Evolutionary conservation across 2,329 filamentous ascomycete genomes (phyloP).

Genomic region (Aureobasidium mangrovei): DNA sequence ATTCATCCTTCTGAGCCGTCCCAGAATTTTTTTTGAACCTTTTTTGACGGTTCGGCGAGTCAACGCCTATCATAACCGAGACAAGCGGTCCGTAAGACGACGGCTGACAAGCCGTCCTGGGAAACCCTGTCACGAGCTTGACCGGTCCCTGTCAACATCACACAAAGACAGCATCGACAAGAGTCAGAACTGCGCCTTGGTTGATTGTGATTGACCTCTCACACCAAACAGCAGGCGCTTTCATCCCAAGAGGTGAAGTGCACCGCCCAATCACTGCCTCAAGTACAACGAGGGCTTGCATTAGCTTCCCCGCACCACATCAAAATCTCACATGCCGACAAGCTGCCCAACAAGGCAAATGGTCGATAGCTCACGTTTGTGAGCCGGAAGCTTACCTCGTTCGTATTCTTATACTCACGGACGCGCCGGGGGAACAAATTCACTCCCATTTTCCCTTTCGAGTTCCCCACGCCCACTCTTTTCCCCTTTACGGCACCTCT

Average conservation of each 20-base stretch:
- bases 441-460: slow-evolving; percentile 13
- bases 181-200: neutral
- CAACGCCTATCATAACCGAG: neutral
- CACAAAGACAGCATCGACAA: neutral
- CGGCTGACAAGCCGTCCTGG: too few species aligned
- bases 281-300: neutral
- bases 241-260: neutral
- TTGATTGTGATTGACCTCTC: neutral
- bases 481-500: slow-evolving; percentile 10
- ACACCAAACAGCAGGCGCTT: neutral
- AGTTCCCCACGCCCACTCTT: slow-evolving; percentile 3
- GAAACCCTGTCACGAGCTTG: too few species aligned
- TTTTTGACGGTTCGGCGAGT: neutral
- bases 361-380: slow-evolving; percentile 1
- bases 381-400: neutral
- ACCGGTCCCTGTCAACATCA: neutral
- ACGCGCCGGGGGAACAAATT: slow-evolving; percentile 7
- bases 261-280: neutral
- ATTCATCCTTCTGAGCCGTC: slow-evolving; percentile 2
- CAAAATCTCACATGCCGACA: neutral
- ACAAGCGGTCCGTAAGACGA: neutral
- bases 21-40: neutral
- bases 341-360: slow-evolving; percentile 1
- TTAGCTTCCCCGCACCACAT: neutral
- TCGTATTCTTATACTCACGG: slow-evolving; percentile 9